A percentile compares a stretch with the other conserved stretches of the same genome.
Evolutionary conservation across 495 filamentous ascomycete genomes (phyloP).

Genomic region (Talaromyces borbonicus): DNA sequence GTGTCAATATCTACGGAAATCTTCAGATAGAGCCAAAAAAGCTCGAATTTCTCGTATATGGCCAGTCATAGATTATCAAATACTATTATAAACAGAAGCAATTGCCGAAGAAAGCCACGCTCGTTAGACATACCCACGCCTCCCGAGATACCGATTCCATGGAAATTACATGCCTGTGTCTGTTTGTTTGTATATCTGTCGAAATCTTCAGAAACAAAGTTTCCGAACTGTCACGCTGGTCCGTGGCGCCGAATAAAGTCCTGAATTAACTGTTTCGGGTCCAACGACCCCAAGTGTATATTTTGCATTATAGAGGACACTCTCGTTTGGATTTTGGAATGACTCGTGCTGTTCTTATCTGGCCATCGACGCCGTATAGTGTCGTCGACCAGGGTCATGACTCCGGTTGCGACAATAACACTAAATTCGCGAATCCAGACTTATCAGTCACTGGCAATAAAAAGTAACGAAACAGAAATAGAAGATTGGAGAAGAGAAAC

Average conservation of each 20-base stretch:
- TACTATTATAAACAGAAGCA: background rate
- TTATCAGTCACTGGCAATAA: background rate
- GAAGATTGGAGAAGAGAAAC: constrained; percentile 26
- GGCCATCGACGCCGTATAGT: constrained; percentile 75
- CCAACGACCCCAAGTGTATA: constrained; percentile 52
- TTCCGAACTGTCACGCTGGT: constrained; percentile 31
- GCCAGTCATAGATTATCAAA: no score
- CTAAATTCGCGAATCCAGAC: no score
- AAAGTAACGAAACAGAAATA: constrained; percentile 1
- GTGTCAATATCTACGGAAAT: no score
- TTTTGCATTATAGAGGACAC: constrained; percentile 43
- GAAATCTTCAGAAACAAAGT: background rate
- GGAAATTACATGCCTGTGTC: background rate
- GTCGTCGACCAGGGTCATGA: constrained; percentile 87
- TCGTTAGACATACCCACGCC: no score
- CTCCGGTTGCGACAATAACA: constrained; percentile 79
- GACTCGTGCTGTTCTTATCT: no score
- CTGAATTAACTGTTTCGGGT: constrained; percentile 65
- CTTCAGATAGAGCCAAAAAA: no score
- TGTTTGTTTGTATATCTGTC: background rate
- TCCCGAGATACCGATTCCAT: no score
- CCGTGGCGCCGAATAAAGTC: constrained; percentile 61
- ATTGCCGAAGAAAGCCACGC: no score
- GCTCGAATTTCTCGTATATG: no score
- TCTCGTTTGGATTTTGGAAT: no score